These are phyloP conservation scores for Kurtzmaniella quercitrusa DNA, from an alignment of 1,139 yeast species.

Conservation along the genomic window DNA sequence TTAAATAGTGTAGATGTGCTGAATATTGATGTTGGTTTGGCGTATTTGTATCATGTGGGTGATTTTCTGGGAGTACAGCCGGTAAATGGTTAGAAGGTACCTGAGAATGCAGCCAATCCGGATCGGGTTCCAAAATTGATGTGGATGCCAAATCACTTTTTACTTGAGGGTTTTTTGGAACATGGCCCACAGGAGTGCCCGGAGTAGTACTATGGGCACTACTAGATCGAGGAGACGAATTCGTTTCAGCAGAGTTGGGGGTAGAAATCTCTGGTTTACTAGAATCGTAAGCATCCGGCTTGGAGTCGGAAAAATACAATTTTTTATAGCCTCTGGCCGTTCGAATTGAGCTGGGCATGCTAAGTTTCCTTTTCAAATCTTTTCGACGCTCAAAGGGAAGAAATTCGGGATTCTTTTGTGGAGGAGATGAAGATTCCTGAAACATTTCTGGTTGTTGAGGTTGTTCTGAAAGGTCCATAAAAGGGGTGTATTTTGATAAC, in stretches of 20 bases:
- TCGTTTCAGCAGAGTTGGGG: too few species aligned
- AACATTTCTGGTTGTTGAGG: background rate
- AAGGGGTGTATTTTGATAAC: constrained; percentile 50
- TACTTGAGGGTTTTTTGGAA: background rate
- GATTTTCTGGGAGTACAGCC: too few species aligned
- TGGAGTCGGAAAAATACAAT: background rate
- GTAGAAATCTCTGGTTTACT: background rate
- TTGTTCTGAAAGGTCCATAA: background rate
- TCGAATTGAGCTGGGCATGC: background rate
- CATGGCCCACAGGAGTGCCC: background rate
- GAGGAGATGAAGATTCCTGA: background rate
- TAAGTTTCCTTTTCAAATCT: constrained; percentile 19
- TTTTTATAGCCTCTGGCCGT: background rate
- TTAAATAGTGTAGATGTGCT: too few species aligned
- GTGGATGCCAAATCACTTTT: background rate
- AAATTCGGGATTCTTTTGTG: constrained; percentile 11
- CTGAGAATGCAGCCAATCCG: background rate
- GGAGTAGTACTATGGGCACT: background rate
- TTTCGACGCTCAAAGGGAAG: constrained; percentile 25
- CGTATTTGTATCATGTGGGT: too few species aligned
- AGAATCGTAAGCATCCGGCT: background rate
- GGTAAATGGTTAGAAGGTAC: too few species aligned
- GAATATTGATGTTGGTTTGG: too few species aligned
- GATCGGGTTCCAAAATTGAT: background rate
- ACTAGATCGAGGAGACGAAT: background rate